These are phyloP conservation scores for Tuber melanosporum DNA, from an alignment of 495 filamentous ascomycete genomes.

Conservation along the genomic window DNA sequence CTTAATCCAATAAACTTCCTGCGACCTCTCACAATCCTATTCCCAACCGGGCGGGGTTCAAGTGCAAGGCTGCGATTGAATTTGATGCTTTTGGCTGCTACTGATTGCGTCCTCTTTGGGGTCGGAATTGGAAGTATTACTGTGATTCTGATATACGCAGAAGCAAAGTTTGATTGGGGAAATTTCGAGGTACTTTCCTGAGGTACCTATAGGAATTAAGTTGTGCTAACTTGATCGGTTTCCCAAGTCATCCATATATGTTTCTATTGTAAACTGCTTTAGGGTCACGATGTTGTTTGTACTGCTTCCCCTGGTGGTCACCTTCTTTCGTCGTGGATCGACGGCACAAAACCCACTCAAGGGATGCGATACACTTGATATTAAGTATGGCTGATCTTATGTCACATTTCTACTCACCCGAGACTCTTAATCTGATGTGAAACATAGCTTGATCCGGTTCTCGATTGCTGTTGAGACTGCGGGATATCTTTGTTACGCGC, in stretches of 20 bases:
- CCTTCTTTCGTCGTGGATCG: slow-evolving; percentile 22
- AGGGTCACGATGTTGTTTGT: slow-evolving; percentile 69
- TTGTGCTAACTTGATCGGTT: neutral
- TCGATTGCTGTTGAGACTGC: slow-evolving; percentile 71
- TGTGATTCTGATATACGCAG: slow-evolving; percentile 71
- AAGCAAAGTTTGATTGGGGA: slow-evolving; percentile 72
- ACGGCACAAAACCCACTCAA: slow-evolving; percentile 46
- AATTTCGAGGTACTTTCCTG: slow-evolving; percentile 55
- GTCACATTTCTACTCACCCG: neutral
- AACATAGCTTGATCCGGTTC: slow-evolving; percentile 56
- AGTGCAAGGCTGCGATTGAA: slow-evolving; percentile 63
- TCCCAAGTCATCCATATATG: slow-evolving; percentile 55
- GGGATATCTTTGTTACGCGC: slow-evolving; percentile 67
- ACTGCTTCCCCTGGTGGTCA: slow-evolving; percentile 61
- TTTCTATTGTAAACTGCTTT: slow-evolving; percentile 65
- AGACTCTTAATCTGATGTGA: slow-evolving; percentile 15
- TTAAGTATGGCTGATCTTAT: slow-evolving; percentile 42
- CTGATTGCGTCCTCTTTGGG: slow-evolving; percentile 73
- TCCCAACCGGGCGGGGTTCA: slow-evolving; percentile 59
- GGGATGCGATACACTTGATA: slow-evolving; percentile 74
- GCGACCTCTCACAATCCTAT: slow-evolving; percentile 69
- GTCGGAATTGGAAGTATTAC: slow-evolving; percentile 73
- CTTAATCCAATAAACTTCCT: slow-evolving; percentile 58
- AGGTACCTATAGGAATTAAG: neutral
- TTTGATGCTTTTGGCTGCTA: slow-evolving; percentile 66